phyloP scores from a whole-genome alignment of 2,329 filamentous ascomycete species.

The Penicillium sp. region DNA sequence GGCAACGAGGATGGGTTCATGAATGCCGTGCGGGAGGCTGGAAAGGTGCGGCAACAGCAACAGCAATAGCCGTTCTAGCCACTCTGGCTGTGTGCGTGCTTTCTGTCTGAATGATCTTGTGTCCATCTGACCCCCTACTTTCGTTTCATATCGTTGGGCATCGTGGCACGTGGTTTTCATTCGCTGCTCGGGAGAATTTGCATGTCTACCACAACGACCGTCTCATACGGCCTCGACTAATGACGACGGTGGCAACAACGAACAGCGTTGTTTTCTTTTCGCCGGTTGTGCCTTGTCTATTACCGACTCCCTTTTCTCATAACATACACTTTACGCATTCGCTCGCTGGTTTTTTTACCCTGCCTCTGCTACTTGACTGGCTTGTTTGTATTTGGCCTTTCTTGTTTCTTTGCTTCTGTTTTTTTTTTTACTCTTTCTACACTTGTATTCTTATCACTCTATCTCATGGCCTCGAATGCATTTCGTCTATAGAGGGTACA shows the following conservation, averaged over 20 bases:
- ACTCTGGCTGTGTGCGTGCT: background rate
- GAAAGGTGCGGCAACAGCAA: slow-evolving; percentile 40
- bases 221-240: slow-evolving; percentile 16
- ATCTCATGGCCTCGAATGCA: slow-evolving; percentile 10
- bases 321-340: slow-evolving; percentile 9
- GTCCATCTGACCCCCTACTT: background rate
- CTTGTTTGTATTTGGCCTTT: slow-evolving; percentile 6
- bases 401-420: slow-evolving; percentile 10
- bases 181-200: background rate
- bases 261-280: background rate
- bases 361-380: slow-evolving; percentile 6
- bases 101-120: background rate
- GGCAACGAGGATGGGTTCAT: slow-evolving; percentile 50
- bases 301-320: slow-evolving; percentile 12
- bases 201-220: background rate
- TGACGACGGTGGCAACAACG: slow-evolving; percentile 9
- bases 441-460: slow-evolving; percentile 23
- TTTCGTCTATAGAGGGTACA: slow-evolving; percentile 7
- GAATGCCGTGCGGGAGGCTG: slow-evolving; percentile 47
- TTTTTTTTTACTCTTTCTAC: slow-evolving; percentile 5
- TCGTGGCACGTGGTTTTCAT: background rate
- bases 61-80: slow-evolving; percentile 12
- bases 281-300: slow-evolving; percentile 15
- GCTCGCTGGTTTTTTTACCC: slow-evolving; percentile 8
- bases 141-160: slow-evolving; percentile 7